A percentile compares a stretch with the other conserved stretches of the same genome.
Evolutionary conservation across 2,329 filamentous ascomycete genomes (phyloP).

Genomic region (Aspergillus thermomutatus): DNA sequence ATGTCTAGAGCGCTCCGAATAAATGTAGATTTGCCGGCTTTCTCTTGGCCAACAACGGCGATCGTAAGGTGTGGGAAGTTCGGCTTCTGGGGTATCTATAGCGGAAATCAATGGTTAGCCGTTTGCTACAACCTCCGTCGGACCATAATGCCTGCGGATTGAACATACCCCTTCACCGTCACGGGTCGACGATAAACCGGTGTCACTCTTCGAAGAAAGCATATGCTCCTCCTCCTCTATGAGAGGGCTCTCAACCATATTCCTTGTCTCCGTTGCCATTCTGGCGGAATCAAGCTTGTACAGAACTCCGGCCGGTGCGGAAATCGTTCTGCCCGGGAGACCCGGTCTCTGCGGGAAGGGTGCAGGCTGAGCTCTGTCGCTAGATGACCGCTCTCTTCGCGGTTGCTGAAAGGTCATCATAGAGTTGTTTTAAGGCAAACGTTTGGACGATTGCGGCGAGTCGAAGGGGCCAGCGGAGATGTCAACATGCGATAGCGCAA

Average conservation of each 20-base stretch:
- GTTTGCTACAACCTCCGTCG: background rate
- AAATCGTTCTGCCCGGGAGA: constrained; percentile 33
- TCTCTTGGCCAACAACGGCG: constrained; percentile 53
- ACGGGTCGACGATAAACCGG: constrained; percentile 12
- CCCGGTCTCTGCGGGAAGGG: constrained; percentile 27
- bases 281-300: constrained; percentile 23
- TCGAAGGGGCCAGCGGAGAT: constrained; percentile 15
- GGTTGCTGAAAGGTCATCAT: constrained; percentile 27
- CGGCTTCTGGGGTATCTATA: constrained; percentile 24
- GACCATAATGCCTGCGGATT: background rate
- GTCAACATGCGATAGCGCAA: constrained; percentile 20
- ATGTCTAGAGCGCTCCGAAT: constrained; percentile 56
- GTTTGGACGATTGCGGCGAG: constrained; percentile 9
- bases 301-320: constrained; percentile 31
- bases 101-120: constrained; percentile 2
- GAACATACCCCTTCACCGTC: constrained; percentile 27
- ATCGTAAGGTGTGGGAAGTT: constrained; percentile 55
- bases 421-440: constrained; percentile 8
- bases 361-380: constrained; percentile 28
- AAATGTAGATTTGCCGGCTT: constrained; percentile 59
- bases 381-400: constrained; percentile 30
- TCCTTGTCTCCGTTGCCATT: constrained; percentile 16
- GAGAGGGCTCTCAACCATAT: constrained; percentile 21
- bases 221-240: constrained; percentile 30
- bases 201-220: constrained; percentile 9